Conservation (phyloP, 2,329 filamentous ascomycete species). For the Shiraia bambusicola region DNA sequence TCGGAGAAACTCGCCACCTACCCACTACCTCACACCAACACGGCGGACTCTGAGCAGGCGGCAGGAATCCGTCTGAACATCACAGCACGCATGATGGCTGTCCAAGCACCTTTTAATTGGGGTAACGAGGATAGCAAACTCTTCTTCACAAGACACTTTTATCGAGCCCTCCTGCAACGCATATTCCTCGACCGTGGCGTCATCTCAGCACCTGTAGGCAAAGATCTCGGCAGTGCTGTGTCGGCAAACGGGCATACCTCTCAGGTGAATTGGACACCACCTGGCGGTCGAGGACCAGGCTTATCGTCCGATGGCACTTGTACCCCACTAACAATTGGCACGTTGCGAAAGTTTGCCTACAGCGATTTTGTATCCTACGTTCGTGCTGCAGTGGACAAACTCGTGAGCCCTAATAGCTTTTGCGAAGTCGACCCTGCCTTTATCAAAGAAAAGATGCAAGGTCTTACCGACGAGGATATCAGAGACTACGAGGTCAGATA, state of each 20-base stretch:
- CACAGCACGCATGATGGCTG: slow-evolving; percentile 96
- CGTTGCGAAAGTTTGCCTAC: slow-evolving; percentile 78
- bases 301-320: slow-evolving; percentile 56
- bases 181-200: slow-evolving; percentile 87
- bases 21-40: slow-evolving; percentile 29
- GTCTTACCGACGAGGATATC: slow-evolving; percentile 75
- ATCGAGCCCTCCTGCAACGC: slow-evolving; percentile 83
- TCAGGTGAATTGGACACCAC: slow-evolving; percentile 39
- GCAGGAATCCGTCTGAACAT: slow-evolving; percentile 83
- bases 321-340: slow-evolving; percentile 83
- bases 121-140: slow-evolving; percentile 73
- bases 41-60: slow-evolving; percentile 6
- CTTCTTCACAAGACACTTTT: slow-evolving; percentile 94
- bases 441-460: slow-evolving; percentile 65
- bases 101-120: slow-evolving; percentile 95
- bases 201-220: slow-evolving; percentile 58
- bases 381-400: slow-evolving; percentile 75
- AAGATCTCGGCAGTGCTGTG: slow-evolving; percentile 43
- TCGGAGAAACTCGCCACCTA: slow-evolving; percentile 66
- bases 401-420: slow-evolving; percentile 48
- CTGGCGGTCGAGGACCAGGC: slow-evolving; percentile 52
- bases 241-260: slow-evolving; percentile 37
- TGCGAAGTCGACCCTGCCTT: slow-evolving; percentile 45
- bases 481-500: slow-evolving; percentile 68
- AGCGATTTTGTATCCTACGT: slow-evolving; percentile 74